phyloP scores from a whole-genome alignment of 208 protist genomes.

The Wallacemonas sp. region DNA sequence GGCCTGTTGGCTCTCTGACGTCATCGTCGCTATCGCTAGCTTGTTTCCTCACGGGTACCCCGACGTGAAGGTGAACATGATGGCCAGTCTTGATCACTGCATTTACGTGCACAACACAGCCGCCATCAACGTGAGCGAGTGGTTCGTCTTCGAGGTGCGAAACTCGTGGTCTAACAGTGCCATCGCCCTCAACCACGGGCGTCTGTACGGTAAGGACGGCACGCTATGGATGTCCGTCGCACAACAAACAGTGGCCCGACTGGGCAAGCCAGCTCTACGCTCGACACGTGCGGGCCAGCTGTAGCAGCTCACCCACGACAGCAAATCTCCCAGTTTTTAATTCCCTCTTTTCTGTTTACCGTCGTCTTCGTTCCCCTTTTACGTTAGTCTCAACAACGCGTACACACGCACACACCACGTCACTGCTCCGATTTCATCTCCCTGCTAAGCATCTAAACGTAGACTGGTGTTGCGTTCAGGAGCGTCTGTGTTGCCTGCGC shows the following conservation, averaged over 20 bases:
- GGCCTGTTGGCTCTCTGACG: constrained; percentile 44
- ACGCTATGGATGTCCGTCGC: constrained; percentile 38
- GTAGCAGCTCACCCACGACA: no score
- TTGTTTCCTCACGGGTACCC: constrained; percentile 23
- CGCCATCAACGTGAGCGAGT: constrained; percentile 29
- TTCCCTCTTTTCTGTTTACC: constrained; percentile 9
- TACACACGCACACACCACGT: no score
- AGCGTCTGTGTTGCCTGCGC: no score
- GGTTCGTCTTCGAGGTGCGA: constrained; percentile 48
- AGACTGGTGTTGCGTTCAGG: no score
- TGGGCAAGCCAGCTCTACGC: neutral
- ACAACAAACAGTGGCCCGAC: constrained; percentile 32
- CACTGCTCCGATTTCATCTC: no score
- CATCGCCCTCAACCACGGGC: constrained; percentile 36
- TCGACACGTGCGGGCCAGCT: no score
- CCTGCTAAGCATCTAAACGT: no score
- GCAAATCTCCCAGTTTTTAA: constrained; percentile 7
- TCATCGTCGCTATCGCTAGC: constrained; percentile 28
- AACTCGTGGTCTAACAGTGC: constrained; percentile 27
- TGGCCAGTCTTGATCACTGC: constrained; percentile 57
- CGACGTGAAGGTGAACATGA: constrained; percentile 21
- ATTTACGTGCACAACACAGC: constrained; percentile 49
- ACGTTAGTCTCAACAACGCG: no score
- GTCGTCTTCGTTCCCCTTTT: no score
- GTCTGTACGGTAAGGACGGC: constrained; percentile 43